Evolutionary conservation across 306 rosid species (phyloP).

Genomic region (Hylodesmum podocarpum): DNA sequence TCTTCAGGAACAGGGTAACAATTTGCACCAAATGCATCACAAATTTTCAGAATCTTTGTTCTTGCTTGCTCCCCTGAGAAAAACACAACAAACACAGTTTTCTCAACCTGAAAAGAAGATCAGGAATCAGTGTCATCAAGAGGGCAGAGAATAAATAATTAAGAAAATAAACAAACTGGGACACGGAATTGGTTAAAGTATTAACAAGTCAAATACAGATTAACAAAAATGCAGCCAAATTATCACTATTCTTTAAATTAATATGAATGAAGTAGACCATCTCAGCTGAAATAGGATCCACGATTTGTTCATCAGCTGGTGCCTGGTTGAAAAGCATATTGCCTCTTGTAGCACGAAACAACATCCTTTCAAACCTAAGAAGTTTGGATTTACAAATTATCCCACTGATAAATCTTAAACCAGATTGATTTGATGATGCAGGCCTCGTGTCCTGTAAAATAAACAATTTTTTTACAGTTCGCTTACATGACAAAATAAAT

Average conservation of each 20-base stretch:
- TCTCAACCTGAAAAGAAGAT: conserved; percentile 66
- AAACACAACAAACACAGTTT: conserved; percentile 79
- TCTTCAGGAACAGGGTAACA: conserved; percentile 94
- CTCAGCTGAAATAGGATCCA: conserved; percentile 79
- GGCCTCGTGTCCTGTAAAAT: conserved; percentile 59
- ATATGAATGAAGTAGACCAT: conserved; percentile 57
- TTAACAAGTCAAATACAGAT: not conserved
- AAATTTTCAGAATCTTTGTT: conserved; percentile 79
- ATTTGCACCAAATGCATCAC: conserved; percentile 90
- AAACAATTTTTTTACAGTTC: not conserved
- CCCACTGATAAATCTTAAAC: conserved; percentile 83
- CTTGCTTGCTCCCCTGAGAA: conserved; percentile 92
- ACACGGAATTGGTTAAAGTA: not conserved
- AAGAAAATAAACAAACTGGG: not conserved
- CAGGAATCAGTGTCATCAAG: not conserved
- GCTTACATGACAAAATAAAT: not conserved
- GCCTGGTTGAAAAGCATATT: conserved; percentile 92
- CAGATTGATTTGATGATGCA: conserved; percentile 69
- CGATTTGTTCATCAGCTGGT: conserved; percentile 63
- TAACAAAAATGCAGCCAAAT: not conserved
- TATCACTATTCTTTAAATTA: conserved; percentile 17
- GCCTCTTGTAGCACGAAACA: conserved; percentile 94
- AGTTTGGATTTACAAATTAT: conserved; percentile 71
- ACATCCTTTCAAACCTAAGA: conserved; percentile 82
- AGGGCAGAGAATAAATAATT: not conserved